Evolutionary conservation across 225 moss, liverwort and hornwort genomes (phyloP), one percentile per base, ranked within the genome.

Genomic region (Polytrichum formosum): DNA sequence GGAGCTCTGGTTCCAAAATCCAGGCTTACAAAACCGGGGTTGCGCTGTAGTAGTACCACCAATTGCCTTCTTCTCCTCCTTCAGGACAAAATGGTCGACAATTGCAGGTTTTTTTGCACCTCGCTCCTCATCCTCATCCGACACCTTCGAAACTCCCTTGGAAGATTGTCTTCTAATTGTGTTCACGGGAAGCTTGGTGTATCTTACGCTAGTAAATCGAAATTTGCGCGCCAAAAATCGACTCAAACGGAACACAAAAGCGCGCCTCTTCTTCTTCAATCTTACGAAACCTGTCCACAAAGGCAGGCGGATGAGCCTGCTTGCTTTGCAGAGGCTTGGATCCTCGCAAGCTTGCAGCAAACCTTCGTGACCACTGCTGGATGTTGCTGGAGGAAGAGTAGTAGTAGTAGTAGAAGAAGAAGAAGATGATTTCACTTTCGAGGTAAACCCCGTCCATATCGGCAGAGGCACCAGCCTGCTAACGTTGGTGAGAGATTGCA

Each of bases 401-500:
- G 13, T 4, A 3, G 46, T 3, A 37, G 46, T 4, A 16, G 46
- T 4, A 46, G 46, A 0, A 13, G 46, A 4, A 46, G 46, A 2
- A 13, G 46, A 46, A 4, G 46, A 16, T 4, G 46, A 16, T 35
- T 75, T 78, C 0, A 77, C 56, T n/a, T 70, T n/a, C 13, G 58
- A 67, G 10, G 73, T 66, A 7, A 35, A 75, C 29, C 0, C 83
- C 83, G 21, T 56, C 86, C 86, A 81, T 5, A 81, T 67, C 1
- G 87, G 74, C 54, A 69, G 19, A 1, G 95, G 91, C n/a, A 91
- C 22, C 9, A 87, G 81, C 64, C 71, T 87, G 58, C 84, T 82
- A 64, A 91, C 80, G n/a, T 68, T 80, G 9, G 79, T 82, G 8
- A 95, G 82, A 28, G 74, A 81, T 20, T 90, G 85, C 67, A 96